A percentile compares a stretch with the other conserved stretches of the same genome.
phyloP scores from a whole-genome alignment of 1,139 yeast genomes.

The Magnusiomyces fungicola region DNA sequence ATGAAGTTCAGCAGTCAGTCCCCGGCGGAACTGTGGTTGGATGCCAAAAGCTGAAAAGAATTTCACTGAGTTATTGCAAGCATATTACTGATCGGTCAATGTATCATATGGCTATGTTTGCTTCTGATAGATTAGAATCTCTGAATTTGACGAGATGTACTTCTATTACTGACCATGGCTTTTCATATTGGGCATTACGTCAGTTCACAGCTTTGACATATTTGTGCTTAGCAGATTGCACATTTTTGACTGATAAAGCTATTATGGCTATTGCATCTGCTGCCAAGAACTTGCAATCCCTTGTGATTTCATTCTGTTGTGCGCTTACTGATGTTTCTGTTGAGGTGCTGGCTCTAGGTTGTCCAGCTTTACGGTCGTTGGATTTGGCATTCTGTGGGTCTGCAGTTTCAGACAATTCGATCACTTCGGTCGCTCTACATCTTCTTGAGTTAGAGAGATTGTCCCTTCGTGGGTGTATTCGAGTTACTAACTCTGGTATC shows the following conservation, averaged over 20 bases:
- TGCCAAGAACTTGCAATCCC: slow-evolving; percentile 47
- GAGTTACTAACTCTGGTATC: slow-evolving; percentile 70
- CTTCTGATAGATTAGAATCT: slow-evolving; percentile 46
- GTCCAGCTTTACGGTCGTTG: slow-evolving; percentile 46
- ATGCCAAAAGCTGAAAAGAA: slow-evolving; percentile 47
- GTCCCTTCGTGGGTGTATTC: slow-evolving; percentile 57
- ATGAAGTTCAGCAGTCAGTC: slow-evolving; percentile 5
- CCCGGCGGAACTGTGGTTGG: slow-evolving; percentile 36
- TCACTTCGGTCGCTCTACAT: slow-evolving; percentile 55
- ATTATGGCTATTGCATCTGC: slow-evolving; percentile 55
- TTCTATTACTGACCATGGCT: slow-evolving; percentile 68
- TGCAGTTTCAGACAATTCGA: slow-evolving; percentile 67
- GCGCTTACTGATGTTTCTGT: slow-evolving; percentile 62
- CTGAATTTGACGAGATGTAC: slow-evolving; percentile 69
- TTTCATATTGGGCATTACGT: slow-evolving; percentile 53
- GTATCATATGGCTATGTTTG: slow-evolving; percentile 55
- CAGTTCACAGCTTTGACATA: slow-evolving; percentile 47
- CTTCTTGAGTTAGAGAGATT: slow-evolving; percentile 43
- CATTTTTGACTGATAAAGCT: slow-evolving; percentile 60
- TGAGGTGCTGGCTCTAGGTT: slow-evolving; percentile 58
- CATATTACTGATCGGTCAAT: slow-evolving; percentile 62
- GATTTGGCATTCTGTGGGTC: slow-evolving; percentile 71
- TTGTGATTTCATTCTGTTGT: slow-evolving; percentile 68
- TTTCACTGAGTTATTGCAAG: slow-evolving; percentile 65
- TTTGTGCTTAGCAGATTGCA: slow-evolving; percentile 60